phyloP scores from a whole-genome alignment of 2,329 filamentous ascomycete genomes.

The Metarhizium guizhouense region DNA sequence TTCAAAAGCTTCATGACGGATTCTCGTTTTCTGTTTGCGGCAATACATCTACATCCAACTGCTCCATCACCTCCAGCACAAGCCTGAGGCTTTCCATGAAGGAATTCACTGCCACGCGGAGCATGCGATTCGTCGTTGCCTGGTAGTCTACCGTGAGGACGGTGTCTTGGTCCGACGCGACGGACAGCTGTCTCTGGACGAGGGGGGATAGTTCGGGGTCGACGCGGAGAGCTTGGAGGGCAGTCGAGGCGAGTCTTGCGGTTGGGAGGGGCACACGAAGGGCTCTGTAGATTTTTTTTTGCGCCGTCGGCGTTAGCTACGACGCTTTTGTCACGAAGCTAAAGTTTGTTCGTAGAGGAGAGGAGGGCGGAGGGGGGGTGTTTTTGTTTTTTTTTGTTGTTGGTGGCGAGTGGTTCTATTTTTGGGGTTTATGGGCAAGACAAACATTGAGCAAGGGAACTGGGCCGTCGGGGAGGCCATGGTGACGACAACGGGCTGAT shows the following conservation, averaged over 20 bases:
- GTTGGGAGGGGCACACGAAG: conserved; percentile 77
- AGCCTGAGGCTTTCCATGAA: conserved; percentile 88
- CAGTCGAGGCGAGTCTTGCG: conserved; percentile 65
- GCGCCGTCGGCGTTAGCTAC: not conserved
- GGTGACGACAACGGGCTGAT: not conserved
- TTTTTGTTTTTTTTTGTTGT: not conserved
- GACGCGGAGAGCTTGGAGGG: conserved; percentile 67
- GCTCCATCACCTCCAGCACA: conserved; percentile 81
- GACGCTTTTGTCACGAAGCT: not conserved
- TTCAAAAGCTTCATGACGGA: not conserved
- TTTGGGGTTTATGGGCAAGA: conserved; percentile 1
- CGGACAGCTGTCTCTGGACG: conserved; percentile 62
- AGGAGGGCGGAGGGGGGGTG: conserved; percentile 37
- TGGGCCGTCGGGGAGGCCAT: conserved; percentile 5
- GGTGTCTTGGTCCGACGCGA: conserved; percentile 19
- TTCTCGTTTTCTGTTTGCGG: conserved; percentile 18
- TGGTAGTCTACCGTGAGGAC: conserved; percentile 68
- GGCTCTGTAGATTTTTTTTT: conserved; percentile 37
- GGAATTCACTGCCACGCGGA: conserved; percentile 90
- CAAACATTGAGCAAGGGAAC: conserved; percentile 8
- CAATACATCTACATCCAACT: conserved; percentile 78
- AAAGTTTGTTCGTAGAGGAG: not conserved
- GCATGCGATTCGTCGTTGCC: conserved; percentile 91
- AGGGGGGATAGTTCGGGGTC: conserved; percentile 84
- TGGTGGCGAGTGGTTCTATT: conserved; percentile 23